phyloP scores from a whole-genome alignment of 768 basidiomycete genomes.

The Serendipita indica region DNA sequence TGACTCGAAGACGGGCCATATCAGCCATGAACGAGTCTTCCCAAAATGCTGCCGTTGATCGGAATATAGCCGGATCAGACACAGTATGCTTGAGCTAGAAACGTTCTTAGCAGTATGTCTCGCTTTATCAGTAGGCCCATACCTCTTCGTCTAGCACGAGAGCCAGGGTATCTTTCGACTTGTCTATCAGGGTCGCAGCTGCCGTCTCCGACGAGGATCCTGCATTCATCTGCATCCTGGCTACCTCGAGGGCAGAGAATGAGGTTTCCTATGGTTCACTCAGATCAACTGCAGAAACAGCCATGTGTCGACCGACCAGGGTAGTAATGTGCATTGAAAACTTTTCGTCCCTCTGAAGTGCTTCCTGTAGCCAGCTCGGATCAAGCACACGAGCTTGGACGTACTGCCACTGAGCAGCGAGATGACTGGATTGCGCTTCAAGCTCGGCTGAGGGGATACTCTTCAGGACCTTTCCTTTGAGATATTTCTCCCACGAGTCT shows the following conservation, averaged over 20 bases:
- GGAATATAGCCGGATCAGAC: slow-evolving; percentile 74
- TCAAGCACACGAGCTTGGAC: slow-evolving; percentile 22
- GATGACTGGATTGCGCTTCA: slow-evolving; percentile 11
- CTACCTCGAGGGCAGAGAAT: slow-evolving; percentile 38
- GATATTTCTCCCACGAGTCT: slow-evolving; percentile 50
- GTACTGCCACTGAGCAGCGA: background rate
- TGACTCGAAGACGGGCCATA: slow-evolving; percentile 77
- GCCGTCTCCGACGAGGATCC: slow-evolving; percentile 29
- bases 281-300: slow-evolving; percentile 5
- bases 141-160: slow-evolving; percentile 63
- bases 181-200: slow-evolving; percentile 50
- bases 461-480: slow-evolving; percentile 37
- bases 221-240: slow-evolving; percentile 29
- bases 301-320: slow-evolving; percentile 38
- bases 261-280: slow-evolving; percentile 30
- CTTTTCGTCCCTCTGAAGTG: slow-evolving; percentile 72
- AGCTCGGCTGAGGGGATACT: slow-evolving; percentile 40
- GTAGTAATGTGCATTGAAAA: slow-evolving; percentile 77
- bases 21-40: slow-evolving; percentile 81
- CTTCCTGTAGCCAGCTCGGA: slow-evolving; percentile 51
- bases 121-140: slow-evolving; percentile 13
- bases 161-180: slow-evolving; percentile 63
- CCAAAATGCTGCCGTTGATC: slow-evolving; percentile 72
- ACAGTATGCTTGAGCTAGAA: slow-evolving; percentile 61
- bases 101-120: slow-evolving; percentile 9